Evolutionary conservation across 495 filamentous ascomycete genomes (phyloP), one percentile per base, ranked within the genome.

Genomic region (Parathielavia appendiculata): DNA sequence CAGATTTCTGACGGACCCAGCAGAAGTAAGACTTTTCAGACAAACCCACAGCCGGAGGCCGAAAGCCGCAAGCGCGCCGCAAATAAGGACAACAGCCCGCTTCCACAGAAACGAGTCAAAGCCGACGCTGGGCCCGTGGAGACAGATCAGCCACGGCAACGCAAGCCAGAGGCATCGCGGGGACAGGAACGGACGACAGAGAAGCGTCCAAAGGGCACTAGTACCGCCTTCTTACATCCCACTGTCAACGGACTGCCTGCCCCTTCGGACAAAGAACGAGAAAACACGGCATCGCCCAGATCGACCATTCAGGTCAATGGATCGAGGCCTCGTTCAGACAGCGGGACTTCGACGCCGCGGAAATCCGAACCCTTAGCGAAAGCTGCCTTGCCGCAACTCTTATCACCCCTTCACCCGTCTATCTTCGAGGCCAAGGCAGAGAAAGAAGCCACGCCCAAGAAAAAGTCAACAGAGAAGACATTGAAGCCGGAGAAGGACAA

Each of bases 301-400:
- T 67, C 70, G 12, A 66, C 60, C 46, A 62, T 74, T n/a, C 76
- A 76, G 52, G 75, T 76, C 26, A 79, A 79, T 51, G 76, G 76
- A 35, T 63, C 66, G 16, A 68, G 68, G 14, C 65, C 73, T 32
- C 47, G 58, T 17, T 57, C 58, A 8, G 66, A 66, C 40, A 74
- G 62, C 44, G 69, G 66, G 16, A 67, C 66, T 6, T 62, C 66
- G 20, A 63, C 69, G 2, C 73, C 75, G 2, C 73, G 69, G 53
- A 76, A 70, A 54, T 40, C 62, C n/a, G 71, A 73, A 17, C 55
- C 54, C 11, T 59, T 60, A 36, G 30, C 63, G 0, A 73, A 63
- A 32, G 50, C 71, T 8, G 58, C 63, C 12, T 58, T 75, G 13
- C 75, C 76, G 1, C 68, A 68, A 10, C 54, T 78, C 23, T 56